phyloP scores from a whole-genome alignment of 2,329 filamentous ascomycete species.

The Cladosporium sp. region DNA sequence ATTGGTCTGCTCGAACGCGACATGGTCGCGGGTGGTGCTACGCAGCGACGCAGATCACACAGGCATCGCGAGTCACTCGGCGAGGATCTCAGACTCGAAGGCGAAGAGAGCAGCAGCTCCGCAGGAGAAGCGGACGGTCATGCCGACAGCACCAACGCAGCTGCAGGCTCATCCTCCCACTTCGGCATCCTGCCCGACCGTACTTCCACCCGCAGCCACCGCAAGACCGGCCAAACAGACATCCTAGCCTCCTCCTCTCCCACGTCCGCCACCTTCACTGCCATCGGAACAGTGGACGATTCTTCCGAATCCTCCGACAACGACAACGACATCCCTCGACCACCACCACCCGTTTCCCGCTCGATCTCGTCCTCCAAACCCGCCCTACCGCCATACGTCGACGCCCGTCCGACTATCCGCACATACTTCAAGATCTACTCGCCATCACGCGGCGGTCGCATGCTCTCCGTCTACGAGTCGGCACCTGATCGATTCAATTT shows the following conservation, averaged over 20 bases:
- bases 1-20: conserved; percentile 53
- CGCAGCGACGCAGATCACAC: conserved; percentile 20
- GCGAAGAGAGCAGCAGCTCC: conserved; percentile 41
- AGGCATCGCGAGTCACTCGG: neutral
- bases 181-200: neutral
- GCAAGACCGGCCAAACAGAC: conserved; percentile 26
- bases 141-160: conserved; percentile 20
- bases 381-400: conserved; percentile 51
- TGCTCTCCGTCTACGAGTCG: conserved; percentile 56
- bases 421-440: conserved; percentile 61
- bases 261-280: conserved; percentile 8
- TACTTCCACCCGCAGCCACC: conserved; percentile 16
- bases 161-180: conserved; percentile 7
- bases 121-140: conserved; percentile 42
- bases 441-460: conserved; percentile 54
- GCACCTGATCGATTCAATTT: conserved; percentile 58
- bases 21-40: conserved; percentile 30
- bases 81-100: conserved; percentile 16
- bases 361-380: conserved; percentile 16
- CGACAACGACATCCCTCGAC: conserved; percentile 19
- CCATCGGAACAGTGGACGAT: conserved; percentile 8
- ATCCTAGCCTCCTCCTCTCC: conserved; percentile 11
- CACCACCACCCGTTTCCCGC: neutral
- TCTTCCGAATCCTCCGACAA: conserved; percentile 26
- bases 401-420: conserved; percentile 53